These are phyloP conservation scores for Primulina tabacum DNA, from an alignment of 257 asterid species.

Conservation along the genomic window DNA sequence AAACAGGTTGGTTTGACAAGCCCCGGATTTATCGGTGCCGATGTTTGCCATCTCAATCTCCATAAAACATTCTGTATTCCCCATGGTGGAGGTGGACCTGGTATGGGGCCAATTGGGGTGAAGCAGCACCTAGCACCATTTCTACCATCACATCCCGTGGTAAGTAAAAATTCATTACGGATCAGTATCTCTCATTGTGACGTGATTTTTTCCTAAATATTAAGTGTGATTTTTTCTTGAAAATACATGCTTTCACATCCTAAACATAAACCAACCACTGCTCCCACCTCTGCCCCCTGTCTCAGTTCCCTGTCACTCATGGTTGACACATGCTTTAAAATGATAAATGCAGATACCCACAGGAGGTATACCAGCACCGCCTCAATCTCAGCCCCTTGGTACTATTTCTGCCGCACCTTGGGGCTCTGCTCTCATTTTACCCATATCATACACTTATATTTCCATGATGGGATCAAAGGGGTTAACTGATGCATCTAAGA, in stretches of 20 bases:
- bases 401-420: slow-evolving; percentile 97
- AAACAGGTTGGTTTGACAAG: slow-evolving; percentile 91
- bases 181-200: not conserved
- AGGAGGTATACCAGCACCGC: slow-evolving; percentile 78
- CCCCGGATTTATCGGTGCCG: slow-evolving; percentile 97
- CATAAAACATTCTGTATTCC: slow-evolving; percentile 98
- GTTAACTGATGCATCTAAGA: slow-evolving; percentile 87
- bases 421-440: slow-evolving; percentile 99
- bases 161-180: slow-evolving; percentile 19
- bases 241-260: not conserved
- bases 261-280: too few species aligned
- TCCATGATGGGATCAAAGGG: slow-evolving; percentile 99
- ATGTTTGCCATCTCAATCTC: slow-evolving; percentile 98
- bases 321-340: not conserved
- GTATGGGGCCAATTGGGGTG: slow-evolving; percentile 99
- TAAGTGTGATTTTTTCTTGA: slow-evolving; percentile 11
- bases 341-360: slow-evolving; percentile 36
- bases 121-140: slow-evolving; percentile 63
- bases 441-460: slow-evolving; percentile 93
- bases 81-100: slow-evolving; percentile 99
- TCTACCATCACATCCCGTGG: slow-evolving; percentile 63
- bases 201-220: not conserved
- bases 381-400: slow-evolving; percentile 78
- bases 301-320: not conserved
- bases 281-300: too few species aligned